These are phyloP conservation scores for Acacia concinna DNA, from an alignment of 331 rosid species.

Conservation along the genomic window DNA sequence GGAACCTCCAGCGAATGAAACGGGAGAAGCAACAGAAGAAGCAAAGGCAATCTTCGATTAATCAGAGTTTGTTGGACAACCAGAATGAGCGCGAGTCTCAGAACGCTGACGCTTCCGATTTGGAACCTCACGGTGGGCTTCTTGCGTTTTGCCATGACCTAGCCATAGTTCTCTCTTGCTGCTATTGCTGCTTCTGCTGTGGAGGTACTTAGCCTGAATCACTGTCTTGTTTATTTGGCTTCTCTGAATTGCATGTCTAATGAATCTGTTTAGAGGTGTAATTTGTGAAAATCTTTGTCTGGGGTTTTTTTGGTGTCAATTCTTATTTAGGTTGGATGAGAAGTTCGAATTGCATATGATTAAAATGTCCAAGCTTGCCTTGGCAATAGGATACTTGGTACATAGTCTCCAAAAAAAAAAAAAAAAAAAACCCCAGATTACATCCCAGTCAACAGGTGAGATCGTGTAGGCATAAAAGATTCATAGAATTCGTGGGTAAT, in stretches of 20 bases:
- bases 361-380: background rate
- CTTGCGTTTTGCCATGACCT: conserved; percentile 36
- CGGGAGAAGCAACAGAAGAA: conserved; percentile 37
- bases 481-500: background rate
- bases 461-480: background rate
- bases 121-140: conserved; percentile 18
- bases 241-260: conserved; percentile 1
- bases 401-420: background rate
- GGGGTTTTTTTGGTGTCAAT: background rate
- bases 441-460: background rate
- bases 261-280: background rate
- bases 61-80: conserved; percentile 44
- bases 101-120: background rate
- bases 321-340: background rate
- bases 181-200: conserved; percentile 71
- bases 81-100: conserved; percentile 8
- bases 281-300: background rate
- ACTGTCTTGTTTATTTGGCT: background rate
- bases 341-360: background rate
- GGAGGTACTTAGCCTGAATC: conserved; percentile 49
- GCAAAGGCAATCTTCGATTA: conserved; percentile 27
- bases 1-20: conserved; percentile 62
- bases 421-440: too few relatives aligned
- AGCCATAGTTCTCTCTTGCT: conserved; percentile 55
- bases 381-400: background rate